Percentiles rank a stretch among this genome's conserved stretches.
Evolutionary conservation across 2,329 filamentous ascomycete genomes (phyloP).

Genomic region (Calonectria hawksworthii): DNA sequence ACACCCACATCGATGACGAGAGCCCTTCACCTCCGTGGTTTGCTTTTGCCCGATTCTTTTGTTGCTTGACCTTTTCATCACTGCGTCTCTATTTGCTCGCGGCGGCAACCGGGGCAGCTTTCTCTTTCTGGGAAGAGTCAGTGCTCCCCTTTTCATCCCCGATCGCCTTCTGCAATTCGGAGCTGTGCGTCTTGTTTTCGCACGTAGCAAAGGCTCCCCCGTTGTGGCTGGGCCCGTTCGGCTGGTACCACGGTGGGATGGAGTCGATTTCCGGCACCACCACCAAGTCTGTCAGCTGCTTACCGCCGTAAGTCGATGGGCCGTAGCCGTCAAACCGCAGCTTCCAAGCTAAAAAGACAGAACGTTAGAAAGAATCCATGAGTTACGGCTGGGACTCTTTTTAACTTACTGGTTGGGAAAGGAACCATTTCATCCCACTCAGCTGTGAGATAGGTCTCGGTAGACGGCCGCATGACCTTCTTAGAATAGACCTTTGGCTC

Average conservation of each 20-base stretch:
- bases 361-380: neutral
- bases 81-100: neutral
- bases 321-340: constrained; percentile 33
- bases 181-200: neutral
- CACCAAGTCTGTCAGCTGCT: neutral
- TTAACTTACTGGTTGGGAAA: constrained; percentile 33
- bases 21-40: neutral
- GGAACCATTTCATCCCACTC: constrained; percentile 42
- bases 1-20: neutral
- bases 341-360: constrained; percentile 19
- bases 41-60: neutral
- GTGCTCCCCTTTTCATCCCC: no score
- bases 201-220: neutral
- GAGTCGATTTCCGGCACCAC: neutral
- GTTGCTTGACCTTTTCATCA: neutral
- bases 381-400: no score
- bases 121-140: no score
- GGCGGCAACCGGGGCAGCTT: no score
- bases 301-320: constrained; percentile 16
- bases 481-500: neutral
- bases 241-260: constrained; percentile 11
- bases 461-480: constrained; percentile 14
- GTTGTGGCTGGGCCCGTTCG: neutral
- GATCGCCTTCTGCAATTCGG: no score
- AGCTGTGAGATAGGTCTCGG: constrained; percentile 36